A percentile compares a stretch with the other conserved stretches of the same genome.
Evolutionary conservation across 805 yeast genomes (phyloP).

Genomic region (Starmerella bombi): DNA sequence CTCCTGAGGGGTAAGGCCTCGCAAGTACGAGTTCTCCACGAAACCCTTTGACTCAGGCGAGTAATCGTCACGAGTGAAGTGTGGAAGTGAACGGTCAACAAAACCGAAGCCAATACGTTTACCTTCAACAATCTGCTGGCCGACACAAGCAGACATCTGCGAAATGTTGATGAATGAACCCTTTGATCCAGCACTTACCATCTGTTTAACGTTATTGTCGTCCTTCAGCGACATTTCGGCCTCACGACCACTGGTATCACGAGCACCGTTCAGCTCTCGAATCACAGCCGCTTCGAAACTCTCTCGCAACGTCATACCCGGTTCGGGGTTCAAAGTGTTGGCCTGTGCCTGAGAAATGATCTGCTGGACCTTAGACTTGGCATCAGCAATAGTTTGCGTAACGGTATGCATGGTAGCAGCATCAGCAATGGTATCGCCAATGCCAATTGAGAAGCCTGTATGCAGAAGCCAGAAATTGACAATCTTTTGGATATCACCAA

Average conservation of each 20-base stretch:
- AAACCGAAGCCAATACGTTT: constrained; percentile 97
- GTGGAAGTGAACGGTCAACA: constrained; percentile 91
- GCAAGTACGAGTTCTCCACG: constrained; percentile 88
- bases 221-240: constrained; percentile 95
- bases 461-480: constrained; percentile 94
- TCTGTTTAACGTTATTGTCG: constrained; percentile 90
- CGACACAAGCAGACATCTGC: constrained; percentile 99
- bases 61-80: constrained; percentile 95
- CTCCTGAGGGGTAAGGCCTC: constrained; percentile 98
- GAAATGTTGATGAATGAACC: constrained; percentile 98
- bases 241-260: constrained; percentile 98
- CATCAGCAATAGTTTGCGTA: constrained; percentile 83
- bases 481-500: constrained; percentile 86
- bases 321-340: constrained; percentile 81
- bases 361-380: constrained; percentile 87
- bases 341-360: constrained; percentile 86
- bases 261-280: constrained; percentile 88
- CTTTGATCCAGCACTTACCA: constrained; percentile 98
- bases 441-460: constrained; percentile 96
- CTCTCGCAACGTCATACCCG: constrained; percentile 99
- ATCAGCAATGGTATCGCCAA: constrained; percentile 99
- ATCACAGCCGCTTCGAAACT: constrained; percentile 96
- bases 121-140: constrained; percentile 99
- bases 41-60: constrained; percentile 98
- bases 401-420: constrained; percentile 88